phyloP scores from a whole-genome alignment of 2,329 filamentous ascomycete species.

The Parafenestella ontariensis region DNA sequence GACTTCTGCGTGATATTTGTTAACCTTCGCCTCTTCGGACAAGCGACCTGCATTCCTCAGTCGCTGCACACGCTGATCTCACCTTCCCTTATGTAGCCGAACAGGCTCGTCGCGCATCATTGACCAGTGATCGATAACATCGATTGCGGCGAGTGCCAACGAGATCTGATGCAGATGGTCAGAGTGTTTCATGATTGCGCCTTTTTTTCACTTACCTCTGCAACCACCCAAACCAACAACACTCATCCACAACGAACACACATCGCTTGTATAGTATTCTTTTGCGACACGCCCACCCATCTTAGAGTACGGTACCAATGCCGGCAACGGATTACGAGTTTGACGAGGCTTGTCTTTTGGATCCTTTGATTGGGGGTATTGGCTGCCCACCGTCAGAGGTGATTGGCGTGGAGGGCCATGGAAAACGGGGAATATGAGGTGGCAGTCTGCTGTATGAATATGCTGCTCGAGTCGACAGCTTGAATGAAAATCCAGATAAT shows the following conservation, averaged over 20 bases:
- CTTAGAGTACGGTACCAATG: constrained; percentile 14
- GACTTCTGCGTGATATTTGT: constrained; percentile 12
- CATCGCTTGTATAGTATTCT: constrained; percentile 33
- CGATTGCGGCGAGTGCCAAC: constrained; percentile 3
- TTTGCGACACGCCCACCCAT: constrained; percentile 2
- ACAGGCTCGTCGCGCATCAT: constrained; percentile 9
- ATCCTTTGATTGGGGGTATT: constrained; percentile 15
- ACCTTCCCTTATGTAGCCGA: constrained; percentile 14
- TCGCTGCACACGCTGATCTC: constrained; percentile 8
- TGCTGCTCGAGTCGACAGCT: constrained; percentile 12
- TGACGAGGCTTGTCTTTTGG: constrained; percentile 32
- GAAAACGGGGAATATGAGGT: not conserved
- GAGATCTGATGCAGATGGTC: constrained; percentile 6
- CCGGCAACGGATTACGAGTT: constrained; percentile 27
- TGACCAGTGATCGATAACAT: constrained; percentile 1
- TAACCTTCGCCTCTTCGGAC: not conserved
- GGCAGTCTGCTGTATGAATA: constrained; percentile 27
- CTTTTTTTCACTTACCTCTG: constrained; percentile 1
- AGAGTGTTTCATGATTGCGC: constrained; percentile 13
- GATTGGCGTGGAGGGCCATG: constrained; percentile 10
- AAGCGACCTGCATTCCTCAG: constrained; percentile 1
- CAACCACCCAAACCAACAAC: not conserved
- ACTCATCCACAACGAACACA: constrained; percentile 13
- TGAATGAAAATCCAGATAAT: constrained; percentile 18
- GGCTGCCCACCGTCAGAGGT: constrained; percentile 3